These are phyloP conservation scores for Fistulinella staudtii DNA, from an alignment of 1,284 basidiomycete genomes.

Conservation along the genomic window DNA sequence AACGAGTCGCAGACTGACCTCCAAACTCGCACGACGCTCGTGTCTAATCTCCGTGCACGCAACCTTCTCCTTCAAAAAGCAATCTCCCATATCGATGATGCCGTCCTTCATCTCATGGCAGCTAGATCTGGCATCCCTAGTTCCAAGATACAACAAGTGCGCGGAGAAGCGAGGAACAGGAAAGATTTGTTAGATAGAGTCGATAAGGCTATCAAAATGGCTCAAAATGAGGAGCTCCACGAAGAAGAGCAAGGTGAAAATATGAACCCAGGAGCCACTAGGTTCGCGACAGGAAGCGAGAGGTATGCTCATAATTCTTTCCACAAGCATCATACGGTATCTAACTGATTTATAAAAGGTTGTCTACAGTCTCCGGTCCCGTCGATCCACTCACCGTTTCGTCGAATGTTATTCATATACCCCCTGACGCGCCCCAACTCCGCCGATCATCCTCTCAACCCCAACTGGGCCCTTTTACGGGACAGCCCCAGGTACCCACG, in stretches of 20 bases:
- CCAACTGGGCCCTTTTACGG: constrained; percentile 22
- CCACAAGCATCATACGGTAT: constrained; percentile 3
- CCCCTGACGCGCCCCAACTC: constrained; percentile 21
- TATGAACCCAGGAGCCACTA: background rate
- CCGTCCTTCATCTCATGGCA: constrained; percentile 30
- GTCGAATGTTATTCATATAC: constrained; percentile 2
- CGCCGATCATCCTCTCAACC: constrained; percentile 32
- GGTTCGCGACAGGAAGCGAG: too few relatives aligned
- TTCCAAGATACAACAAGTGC: constrained; percentile 33
- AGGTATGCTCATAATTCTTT: constrained; percentile 12
- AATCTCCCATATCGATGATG: constrained; percentile 32
- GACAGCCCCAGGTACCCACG: constrained; percentile 17
- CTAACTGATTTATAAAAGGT: constrained; percentile 18
- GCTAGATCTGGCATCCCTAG: constrained; percentile 33
- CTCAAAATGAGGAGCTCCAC: constrained; percentile 18
- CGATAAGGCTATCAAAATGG: constrained; percentile 31
- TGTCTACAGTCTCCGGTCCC: constrained; percentile 1
- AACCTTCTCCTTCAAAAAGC: constrained; percentile 34
- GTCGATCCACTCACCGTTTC: background rate
- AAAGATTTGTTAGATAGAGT: constrained; percentile 31
- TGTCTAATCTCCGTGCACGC: constrained; percentile 31
- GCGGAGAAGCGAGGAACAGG: constrained; percentile 30
- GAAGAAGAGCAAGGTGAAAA: constrained; percentile 10
- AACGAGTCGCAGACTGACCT: constrained; percentile 10
- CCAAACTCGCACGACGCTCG: constrained; percentile 23